These are phyloP conservation scores for Chaetothyriales sp. DNA, from an alignment of 2,329 filamentous ascomycete species.

Conservation along the genomic window DNA sequence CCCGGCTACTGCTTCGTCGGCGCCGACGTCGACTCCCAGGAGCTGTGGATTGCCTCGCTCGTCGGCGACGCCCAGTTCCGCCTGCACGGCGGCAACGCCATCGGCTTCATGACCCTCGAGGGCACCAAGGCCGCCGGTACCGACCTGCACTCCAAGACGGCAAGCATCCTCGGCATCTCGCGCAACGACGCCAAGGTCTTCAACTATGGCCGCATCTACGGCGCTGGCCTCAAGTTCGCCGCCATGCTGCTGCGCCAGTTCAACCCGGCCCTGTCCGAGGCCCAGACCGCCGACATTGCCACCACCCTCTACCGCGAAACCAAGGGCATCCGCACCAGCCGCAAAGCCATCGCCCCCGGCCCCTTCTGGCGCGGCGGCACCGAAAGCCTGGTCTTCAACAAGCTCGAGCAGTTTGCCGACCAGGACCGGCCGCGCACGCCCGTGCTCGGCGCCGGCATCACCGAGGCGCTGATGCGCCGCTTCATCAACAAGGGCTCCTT, in stretches of 20 bases:
- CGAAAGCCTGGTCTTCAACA: constrained; percentile 97
- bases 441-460: constrained; percentile 87
- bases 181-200: constrained; percentile 94
- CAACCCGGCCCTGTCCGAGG: constrained; percentile 70
- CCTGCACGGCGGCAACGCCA: constrained; percentile 87
- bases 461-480: constrained; percentile 79
- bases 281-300: constrained; percentile 62
- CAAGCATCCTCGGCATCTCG: constrained; percentile 80
- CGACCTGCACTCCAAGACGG: constrained; percentile 87
- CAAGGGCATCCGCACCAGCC: constrained; percentile 73
- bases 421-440: constrained; percentile 83
- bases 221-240: constrained; percentile 90
- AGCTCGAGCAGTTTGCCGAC: constrained; percentile 92
- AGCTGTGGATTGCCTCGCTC: constrained; percentile 94
- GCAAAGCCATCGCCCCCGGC: constrained; percentile 53
- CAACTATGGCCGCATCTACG: constrained; percentile 97
- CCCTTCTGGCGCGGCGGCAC: constrained; percentile 93
- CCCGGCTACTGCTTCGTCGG: constrained; percentile 87
- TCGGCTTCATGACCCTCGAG: constrained; percentile 98
- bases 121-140: constrained; percentile 89
- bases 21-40: constrained; percentile 92
- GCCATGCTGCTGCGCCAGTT: constrained; percentile 83
- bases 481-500: constrained; percentile 83
- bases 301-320: constrained; percentile 73
- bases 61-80: constrained; percentile 91